Evolutionary conservation across 2,329 filamentous ascomycete species (phyloP).

Genomic region (Diaporthe citri): DNA sequence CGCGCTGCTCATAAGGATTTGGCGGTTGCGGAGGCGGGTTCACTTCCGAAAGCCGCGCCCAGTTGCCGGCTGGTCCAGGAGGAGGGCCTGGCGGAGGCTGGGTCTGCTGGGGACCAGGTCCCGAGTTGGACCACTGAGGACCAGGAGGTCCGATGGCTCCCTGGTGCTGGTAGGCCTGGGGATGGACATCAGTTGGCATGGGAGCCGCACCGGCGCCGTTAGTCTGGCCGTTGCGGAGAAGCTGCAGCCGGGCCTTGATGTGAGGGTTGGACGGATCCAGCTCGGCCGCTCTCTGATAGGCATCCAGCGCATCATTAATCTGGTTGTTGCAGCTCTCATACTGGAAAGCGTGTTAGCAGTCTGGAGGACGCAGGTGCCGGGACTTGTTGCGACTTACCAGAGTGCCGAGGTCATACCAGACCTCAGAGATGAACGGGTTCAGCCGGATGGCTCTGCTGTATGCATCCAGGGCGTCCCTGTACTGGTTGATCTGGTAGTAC

Average conservation of each 20-base stretch:
- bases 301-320: slow-evolving; percentile 94
- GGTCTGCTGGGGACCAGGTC: slow-evolving; percentile 69
- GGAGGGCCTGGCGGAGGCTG: slow-evolving; percentile 57
- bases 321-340: slow-evolving; percentile 99
- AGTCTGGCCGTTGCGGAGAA: slow-evolving; percentile 85
- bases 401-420: slow-evolving; percentile 98
- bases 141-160: slow-evolving; percentile 86
- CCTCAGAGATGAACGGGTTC: slow-evolving; percentile 98
- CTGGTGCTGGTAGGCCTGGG: slow-evolving; percentile 89
- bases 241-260: slow-evolving; percentile 93
- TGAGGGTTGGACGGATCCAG: slow-evolving; percentile 93
- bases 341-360: slow-evolving; percentile 56
- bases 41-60: slow-evolving; percentile 81
- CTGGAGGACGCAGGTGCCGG: slow-evolving; percentile 41
- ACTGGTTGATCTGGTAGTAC: slow-evolving; percentile 99
- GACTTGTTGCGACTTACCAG: slow-evolving; percentile 72
- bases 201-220: slow-evolving; percentile 82
- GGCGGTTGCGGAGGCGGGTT: slow-evolving; percentile 80
- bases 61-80: slow-evolving; percentile 69
- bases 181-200: slow-evolving; percentile 96
- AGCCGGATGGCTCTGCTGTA: slow-evolving; percentile 96
- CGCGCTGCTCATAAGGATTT: slow-evolving; percentile 83
- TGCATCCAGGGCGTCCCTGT: slow-evolving; percentile 95
- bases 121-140: slow-evolving; percentile 89
- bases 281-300: slow-evolving; percentile 93